Conservation (phyloP, 2,329 filamentous ascomycete genomes). For the Ophiostoma piceae region DNA sequence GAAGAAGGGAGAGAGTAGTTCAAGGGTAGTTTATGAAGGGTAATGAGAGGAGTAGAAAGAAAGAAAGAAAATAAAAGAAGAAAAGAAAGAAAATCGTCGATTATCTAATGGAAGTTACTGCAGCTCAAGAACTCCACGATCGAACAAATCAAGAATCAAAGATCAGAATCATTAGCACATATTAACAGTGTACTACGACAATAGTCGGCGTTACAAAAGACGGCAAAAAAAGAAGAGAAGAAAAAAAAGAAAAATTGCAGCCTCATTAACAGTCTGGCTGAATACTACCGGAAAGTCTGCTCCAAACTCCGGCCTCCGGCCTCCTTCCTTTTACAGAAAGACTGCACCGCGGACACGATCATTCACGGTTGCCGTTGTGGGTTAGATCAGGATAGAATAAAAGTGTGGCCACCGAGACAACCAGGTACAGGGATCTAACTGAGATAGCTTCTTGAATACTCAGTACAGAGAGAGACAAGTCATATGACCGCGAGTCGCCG, state of each 20-base stretch:
- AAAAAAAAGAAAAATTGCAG: background rate
- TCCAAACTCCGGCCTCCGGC: background rate
- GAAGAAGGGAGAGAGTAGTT: background rate
- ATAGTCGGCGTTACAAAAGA: too few relatives aligned
- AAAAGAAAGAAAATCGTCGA: too few relatives aligned
- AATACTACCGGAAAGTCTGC: background rate
- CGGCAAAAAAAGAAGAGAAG: background rate
- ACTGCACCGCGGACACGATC: background rate
- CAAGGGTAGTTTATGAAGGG: too few relatives aligned
- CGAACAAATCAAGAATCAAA: too few relatives aligned
- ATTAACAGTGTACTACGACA: too few relatives aligned
- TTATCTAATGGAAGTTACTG: too few relatives aligned
- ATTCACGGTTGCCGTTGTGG: background rate
- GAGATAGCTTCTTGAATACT: too few relatives aligned
- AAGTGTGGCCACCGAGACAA: background rate
- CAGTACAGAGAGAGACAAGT: background rate
- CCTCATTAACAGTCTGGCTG: too few relatives aligned
- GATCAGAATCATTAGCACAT: too few relatives aligned
- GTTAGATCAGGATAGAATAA: background rate
- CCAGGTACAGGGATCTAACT: conserved; percentile 5
- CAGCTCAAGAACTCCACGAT: too few relatives aligned
- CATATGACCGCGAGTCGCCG: conserved; percentile 16
- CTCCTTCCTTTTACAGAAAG: background rate
- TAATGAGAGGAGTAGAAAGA: background rate
- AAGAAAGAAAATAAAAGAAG: background rate